Percentiles rank a stretch among this genome's conserved stretches.
Evolutionary conservation across 148 eudicot species (phyloP).

Genomic region (Talinum fruticosum): DNA sequence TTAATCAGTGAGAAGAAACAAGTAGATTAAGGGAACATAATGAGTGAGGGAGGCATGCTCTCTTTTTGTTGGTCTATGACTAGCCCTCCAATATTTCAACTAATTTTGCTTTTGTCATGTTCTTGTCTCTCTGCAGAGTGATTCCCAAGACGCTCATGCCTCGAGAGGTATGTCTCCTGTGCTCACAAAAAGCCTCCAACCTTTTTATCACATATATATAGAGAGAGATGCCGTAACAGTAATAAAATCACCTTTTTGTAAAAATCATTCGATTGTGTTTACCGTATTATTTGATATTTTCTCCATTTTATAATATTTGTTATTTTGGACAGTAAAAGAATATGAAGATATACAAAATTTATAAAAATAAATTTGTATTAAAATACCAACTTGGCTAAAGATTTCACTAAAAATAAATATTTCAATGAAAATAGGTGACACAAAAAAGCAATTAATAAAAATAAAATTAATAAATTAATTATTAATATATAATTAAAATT

Average conservation of each 20-base stretch:
- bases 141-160: constrained; percentile 99
- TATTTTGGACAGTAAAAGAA: too few species aligned
- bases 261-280: background rate
- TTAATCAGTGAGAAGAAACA: constrained; percentile 13
- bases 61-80: constrained; percentile 12
- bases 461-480: too few species aligned
- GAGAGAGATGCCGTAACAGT: background rate
- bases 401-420: too few species aligned
- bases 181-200: constrained; percentile 36
- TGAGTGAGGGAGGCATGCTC: constrained; percentile 35
- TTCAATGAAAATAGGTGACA: too few species aligned
- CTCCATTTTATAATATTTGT: too few species aligned
- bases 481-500: too few species aligned
- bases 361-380: too few species aligned
- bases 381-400: too few species aligned
- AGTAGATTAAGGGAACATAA: constrained; percentile 31
- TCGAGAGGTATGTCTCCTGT: constrained; percentile 90
- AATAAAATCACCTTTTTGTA: constrained; percentile 14
- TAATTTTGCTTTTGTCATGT: constrained; percentile 72
- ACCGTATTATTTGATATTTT: too few species aligned
- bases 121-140: constrained; percentile 83
- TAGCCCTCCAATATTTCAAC: constrained; percentile 15
- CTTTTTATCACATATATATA: constrained; percentile 30
- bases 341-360: too few species aligned
- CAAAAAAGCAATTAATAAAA: too few species aligned